Base-by-base conservation (phyloP, 2,329 filamentous ascomycete species). In the Zymoseptoria brevis region DNA sequence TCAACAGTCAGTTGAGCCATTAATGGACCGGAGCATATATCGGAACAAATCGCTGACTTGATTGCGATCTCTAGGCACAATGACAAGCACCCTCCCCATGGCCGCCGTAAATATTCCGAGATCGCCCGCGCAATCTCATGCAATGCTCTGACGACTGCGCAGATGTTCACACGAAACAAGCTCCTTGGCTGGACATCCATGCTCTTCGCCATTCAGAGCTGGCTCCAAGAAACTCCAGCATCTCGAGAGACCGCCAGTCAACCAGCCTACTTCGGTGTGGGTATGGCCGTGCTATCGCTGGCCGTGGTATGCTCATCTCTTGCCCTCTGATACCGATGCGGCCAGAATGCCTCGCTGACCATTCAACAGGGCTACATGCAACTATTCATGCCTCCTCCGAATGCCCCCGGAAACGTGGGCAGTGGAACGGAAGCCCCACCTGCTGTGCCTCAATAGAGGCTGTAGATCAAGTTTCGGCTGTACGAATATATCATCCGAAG, bases 21-120 rank as follows among this genome's bases (percentile, higher is more conserved):
- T 19, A 53, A 6, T 1, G 26, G 8, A 13, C 11, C 8, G n/a
- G 22, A 51, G 13, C 50, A 51, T 51, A 2, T 5, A n/a, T 29
- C n/a, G n/a, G 22, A 16, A 4, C 16, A 19, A 24, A 8, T 26
- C 30, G 13, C 51, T 53, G 29, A 53, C 51, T 11, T 56, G 41
- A 51, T 51, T 8, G n/a, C 16, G 5, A 45, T 53, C 22, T 49
- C 52, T 56, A 83, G 82, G 81, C 68, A 84, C 83, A 54, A 80
- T 87, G 77, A 79, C 82, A 56, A 93, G 87, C 71, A 95, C 92
- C 41, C 80, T 97, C 71, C 93, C 93, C 60, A 96, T 96, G 93
- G 91, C 90, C 60, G 92, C 92, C 64, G 83, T 86, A n/a, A n/a
- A n/a, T n/a, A n/a, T n/a, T n/a, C n/a, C n/a, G n/a, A n/a, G n/a